Percentiles rank a stretch among this genome's conserved stretches.
phyloP scores from a whole-genome alignment of 1,139 yeast species.

The Nadsonia starkeyi-henricii region DNA sequence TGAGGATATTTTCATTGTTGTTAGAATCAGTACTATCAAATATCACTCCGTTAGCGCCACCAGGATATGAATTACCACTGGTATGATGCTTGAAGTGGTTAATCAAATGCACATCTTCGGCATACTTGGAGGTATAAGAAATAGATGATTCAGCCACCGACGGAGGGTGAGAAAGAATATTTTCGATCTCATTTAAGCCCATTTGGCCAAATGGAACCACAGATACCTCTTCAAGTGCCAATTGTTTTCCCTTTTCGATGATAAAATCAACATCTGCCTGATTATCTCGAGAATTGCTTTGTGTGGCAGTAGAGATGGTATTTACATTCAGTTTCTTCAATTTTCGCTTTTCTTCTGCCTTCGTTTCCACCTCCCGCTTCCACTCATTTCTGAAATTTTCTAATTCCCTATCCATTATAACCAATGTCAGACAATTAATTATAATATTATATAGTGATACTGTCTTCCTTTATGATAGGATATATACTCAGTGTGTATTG shows the following conservation, averaged over 20 bases:
- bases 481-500: no score
- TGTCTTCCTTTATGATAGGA: no score
- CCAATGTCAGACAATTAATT: neutral
- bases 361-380: constrained; percentile 1
- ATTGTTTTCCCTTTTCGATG: neutral
- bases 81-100: neutral
- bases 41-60: neutral
- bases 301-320: no score
- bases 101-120: neutral
- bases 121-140: neutral
- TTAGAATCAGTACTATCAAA: neutral
- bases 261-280: neutral
- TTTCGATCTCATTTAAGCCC: neutral
- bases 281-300: no score
- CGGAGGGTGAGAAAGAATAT: neutral
- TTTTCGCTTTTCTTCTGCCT: neutral
- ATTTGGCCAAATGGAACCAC: neutral
- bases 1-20: neutral
- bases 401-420: neutral
- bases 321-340: neutral
- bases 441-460: neutral
- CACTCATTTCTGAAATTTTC: constrained; percentile 4
- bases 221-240: neutral
- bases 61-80: neutral
- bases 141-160: neutral